phyloP scores from a whole-genome alignment of 305 asterid species.

The Fraxinus xanthoxyloides region DNA sequence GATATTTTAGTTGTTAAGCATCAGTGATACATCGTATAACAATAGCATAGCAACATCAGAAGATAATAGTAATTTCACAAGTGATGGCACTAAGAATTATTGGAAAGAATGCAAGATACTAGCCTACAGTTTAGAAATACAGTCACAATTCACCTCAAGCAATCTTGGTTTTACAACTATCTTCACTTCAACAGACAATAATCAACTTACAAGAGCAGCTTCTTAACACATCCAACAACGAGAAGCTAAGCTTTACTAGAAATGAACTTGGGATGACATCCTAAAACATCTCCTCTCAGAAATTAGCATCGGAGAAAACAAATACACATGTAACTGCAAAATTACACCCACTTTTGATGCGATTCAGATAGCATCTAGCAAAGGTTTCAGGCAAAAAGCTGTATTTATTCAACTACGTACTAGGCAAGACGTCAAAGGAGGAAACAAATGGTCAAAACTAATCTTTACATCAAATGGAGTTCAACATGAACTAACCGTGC shows the following conservation, averaged over 20 bases:
- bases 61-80: neutral
- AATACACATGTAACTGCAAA: neutral
- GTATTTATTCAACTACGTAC: constrained; percentile 1
- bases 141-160: neutral
- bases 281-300: neutral
- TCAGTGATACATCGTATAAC: neutral
- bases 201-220: neutral
- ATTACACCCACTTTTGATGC: neutral
- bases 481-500: constrained; percentile 59
- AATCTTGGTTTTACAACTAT: neutral
- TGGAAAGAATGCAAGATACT: neutral
- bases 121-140: neutral
- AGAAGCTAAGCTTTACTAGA: neutral
- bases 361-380: neutral
- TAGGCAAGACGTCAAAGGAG: neutral
- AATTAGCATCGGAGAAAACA: neutral
- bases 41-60: neutral
- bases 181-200: neutral
- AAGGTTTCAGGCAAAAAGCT: neutral
- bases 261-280: neutral
- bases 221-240: neutral
- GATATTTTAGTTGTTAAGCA: neutral
- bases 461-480: neutral
- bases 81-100: neutral
- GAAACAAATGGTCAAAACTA: neutral